phyloP scores from a whole-genome alignment of 306 rosid species.

The Trifolium repens region DNA sequence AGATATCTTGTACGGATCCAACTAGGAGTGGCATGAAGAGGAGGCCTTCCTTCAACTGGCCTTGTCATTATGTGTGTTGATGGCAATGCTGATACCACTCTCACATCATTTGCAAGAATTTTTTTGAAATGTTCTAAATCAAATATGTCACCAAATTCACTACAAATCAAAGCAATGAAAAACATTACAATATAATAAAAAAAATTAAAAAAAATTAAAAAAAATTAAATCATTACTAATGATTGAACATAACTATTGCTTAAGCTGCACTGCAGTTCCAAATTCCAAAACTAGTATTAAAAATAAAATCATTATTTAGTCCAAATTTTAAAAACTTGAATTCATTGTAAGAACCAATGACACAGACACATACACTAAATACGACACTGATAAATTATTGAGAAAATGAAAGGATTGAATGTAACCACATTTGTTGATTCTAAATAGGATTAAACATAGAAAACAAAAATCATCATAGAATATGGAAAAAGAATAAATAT shows the following conservation, averaged over 20 bases:
- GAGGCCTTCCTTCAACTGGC: slow-evolving; percentile 85
- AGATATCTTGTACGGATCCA: slow-evolving; percentile 88
- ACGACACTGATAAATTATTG: neutral
- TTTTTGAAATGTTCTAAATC: slow-evolving; percentile 91
- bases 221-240: no score
- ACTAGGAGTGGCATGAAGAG: slow-evolving; percentile 74
- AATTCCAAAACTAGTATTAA: no score
- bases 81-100: slow-evolving; percentile 85
- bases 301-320: no score
- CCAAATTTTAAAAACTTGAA: no score
- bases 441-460: neutral
- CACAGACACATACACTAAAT: neutral
- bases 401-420: no score
- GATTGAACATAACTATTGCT: no score
- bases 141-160: slow-evolving; percentile 96
- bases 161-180: slow-evolving; percentile 48
- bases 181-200: neutral
- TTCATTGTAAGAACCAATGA: no score
- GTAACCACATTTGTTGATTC: neutral
- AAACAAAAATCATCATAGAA: neutral
- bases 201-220: no score
- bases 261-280: no score
- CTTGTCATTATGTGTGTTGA: slow-evolving; percentile 83
- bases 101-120: slow-evolving; percentile 75
- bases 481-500: neutral